Base-by-base conservation (phyloP, 306 rosid species). In the Cucurbita pepo region DNA sequence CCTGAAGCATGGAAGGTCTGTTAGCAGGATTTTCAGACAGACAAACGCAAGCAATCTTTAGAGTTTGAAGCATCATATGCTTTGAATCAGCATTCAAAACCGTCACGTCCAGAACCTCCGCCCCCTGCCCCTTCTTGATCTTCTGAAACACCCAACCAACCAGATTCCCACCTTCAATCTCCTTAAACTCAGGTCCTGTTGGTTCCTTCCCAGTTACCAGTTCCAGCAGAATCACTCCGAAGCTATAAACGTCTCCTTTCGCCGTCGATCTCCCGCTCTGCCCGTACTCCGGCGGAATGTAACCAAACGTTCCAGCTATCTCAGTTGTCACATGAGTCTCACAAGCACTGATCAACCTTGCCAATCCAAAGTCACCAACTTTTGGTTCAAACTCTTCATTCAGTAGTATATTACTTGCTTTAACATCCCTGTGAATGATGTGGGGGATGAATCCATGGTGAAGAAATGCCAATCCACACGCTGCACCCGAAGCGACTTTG, bases 211-310 rank as follows among this genome's bases (percentile, higher is more conserved):
- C 97, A 0, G 97, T 95, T 82, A 88, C 88, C 82, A 95, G 41
- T 61, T 95, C 99, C 40, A 95, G 96, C 73, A 95, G 65, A 57
- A 95, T 95, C 72, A 95, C 97, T 14, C 99, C 99, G 21, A 86
- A 95, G 77, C 99, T 89, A 59, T 95, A 95, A 44, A 95, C 97
- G 63, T 95, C 99, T 5, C 99, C 99, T 76, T 86, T 88, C 48
- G 92, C 82, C 7, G 97, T 95, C 22, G 97, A 91, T 76, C 96
- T 84, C 75, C 91, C 97, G 61, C 99, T 91, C 80, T 95, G 99
- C 12, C 99, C 99, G 58, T 95, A 95, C 90, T 95, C 99, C 0
- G 99, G 99, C 18, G 99, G 99, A 52, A 95, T 95, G 85, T 95
- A 95, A 40, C 99, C 99, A 25, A 95, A 91, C 73, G 99, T 95